A percentile compares a stretch with the other conserved stretches of the same genome.
Conservation (phyloP, 129 eudicot species). For the Tagetes erecta region DNA sequence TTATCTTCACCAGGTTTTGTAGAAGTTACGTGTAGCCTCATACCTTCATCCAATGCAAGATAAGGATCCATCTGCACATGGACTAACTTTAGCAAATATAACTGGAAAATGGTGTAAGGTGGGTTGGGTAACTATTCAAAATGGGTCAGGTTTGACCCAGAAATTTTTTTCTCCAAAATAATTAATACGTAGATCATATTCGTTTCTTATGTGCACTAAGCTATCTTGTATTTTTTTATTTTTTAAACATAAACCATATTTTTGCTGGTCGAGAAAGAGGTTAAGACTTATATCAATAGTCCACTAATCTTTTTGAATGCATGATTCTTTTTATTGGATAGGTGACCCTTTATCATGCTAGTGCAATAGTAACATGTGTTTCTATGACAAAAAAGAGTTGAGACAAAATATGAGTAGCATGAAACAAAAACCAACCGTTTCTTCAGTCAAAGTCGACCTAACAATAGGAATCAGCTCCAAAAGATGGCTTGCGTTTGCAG, state of each 20-base stretch:
- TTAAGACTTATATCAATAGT: too few relatives aligned
- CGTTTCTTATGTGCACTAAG: neutral
- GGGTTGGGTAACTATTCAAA: neutral
- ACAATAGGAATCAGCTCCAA: conserved; percentile 57
- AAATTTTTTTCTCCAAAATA: neutral
- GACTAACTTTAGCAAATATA: conserved; percentile 12
- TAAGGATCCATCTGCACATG: conserved; percentile 67
- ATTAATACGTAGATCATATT: neutral
- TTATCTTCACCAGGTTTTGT: conserved; percentile 29
- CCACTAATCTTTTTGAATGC: neutral
- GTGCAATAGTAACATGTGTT: neutral
- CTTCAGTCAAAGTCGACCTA: conserved; percentile 59
- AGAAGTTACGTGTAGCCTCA: conserved; percentile 48
- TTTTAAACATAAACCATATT: neutral
- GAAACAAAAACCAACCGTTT: conserved; percentile 50
- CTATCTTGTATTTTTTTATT: neutral
- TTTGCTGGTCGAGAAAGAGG: too few relatives aligned
- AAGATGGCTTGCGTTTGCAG: conserved; percentile 68
- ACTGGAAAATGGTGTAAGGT: neutral
- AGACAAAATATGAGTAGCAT: conserved; percentile 20
- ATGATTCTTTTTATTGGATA: neutral
- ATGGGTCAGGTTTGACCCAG: neutral
- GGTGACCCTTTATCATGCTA: conserved; percentile 3
- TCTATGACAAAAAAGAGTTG: neutral
- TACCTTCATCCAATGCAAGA: conserved; percentile 66